A percentile compares a stretch with the other conserved stretches of the same genome.
Conservation (phyloP, 192 early-diverging fungal genomes). For the Podila clonocystis region DNA sequence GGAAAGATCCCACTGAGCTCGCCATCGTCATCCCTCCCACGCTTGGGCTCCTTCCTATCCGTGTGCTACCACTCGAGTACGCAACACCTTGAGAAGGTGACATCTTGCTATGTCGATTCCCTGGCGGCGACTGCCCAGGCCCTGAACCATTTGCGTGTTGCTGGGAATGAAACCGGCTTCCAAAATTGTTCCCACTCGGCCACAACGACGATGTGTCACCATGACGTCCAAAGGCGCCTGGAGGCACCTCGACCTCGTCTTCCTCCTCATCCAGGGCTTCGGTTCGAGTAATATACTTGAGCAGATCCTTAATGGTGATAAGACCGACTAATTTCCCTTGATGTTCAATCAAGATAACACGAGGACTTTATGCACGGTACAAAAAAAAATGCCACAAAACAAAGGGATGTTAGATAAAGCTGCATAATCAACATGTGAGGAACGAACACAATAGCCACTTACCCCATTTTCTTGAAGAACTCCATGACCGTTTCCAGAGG, state of each 20-base stretch:
- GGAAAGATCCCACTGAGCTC: slow-evolving; percentile 42
- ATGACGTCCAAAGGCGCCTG: slow-evolving; percentile 2
- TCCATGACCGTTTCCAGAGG: slow-evolving; percentile 81
- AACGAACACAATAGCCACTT: neutral
- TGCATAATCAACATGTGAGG: no score
- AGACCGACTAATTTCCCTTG: slow-evolving; percentile 71
- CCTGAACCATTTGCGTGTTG: no score
- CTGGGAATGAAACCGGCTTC: neutral
- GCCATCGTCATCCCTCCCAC: slow-evolving; percentile 40
- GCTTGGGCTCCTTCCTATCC: slow-evolving; percentile 32
- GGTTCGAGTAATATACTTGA: slow-evolving; percentile 65
- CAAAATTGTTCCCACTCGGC: neutral
- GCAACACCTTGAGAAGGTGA: no score
- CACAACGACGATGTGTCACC: neutral
- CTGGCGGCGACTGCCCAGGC: no score
- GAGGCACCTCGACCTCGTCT: slow-evolving; percentile 25
- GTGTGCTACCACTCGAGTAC: neutral
- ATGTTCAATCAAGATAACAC: slow-evolving; percentile 74
- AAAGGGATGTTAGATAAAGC: no score
- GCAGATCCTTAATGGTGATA: slow-evolving; percentile 81
- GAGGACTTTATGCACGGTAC: slow-evolving; percentile 53
- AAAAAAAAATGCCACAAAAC: no score
- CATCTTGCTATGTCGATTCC: no score
- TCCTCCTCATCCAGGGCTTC: slow-evolving; percentile 53
- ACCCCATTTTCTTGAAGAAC: slow-evolving; percentile 87